phyloP scores from a whole-genome alignment of 2,329 filamentous ascomycete species.

The Aureobasidium melanogenum region DNA sequence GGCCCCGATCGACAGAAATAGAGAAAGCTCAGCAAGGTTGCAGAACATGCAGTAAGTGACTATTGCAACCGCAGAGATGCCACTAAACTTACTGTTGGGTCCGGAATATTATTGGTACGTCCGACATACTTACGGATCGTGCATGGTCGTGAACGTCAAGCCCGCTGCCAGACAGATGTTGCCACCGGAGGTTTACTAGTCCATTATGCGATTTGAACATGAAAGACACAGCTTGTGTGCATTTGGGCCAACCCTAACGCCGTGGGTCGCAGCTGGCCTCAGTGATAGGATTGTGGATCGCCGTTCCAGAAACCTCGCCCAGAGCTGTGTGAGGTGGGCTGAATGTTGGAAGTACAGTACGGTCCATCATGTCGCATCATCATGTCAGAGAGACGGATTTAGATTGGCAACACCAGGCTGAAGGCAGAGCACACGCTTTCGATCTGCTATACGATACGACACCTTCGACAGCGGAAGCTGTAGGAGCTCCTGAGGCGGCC shows the following conservation, averaged over 20 bases:
- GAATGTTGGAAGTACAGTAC: not conserved
- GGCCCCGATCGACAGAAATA: conserved; percentile 11
- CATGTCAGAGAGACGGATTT: conserved; percentile 2
- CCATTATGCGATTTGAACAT: conserved; percentile 10
- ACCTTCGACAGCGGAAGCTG: not conserved
- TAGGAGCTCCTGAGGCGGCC: conserved; percentile 3
- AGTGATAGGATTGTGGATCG: not conserved
- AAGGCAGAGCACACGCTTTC: not conserved
- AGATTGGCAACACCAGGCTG: conserved; percentile 1
- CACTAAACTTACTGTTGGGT: conserved; percentile 9
- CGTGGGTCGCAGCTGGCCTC: not conserved
- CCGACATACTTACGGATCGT: conserved; percentile 3
- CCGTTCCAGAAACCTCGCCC: not conserved
- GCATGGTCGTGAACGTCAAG: conserved; percentile 9
- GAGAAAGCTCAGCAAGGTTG: conserved; percentile 11
- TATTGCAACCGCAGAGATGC: conserved; percentile 6
- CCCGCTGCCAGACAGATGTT: not conserved
- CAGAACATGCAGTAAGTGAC: conserved; percentile 4
- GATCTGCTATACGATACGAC: not conserved
- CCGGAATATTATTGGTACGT: conserved; percentile 9
- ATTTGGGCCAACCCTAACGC: not conserved
- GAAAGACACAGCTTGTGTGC: not conserved
- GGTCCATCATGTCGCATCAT: conserved; percentile 1
- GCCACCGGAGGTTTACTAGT: conserved; percentile 11
- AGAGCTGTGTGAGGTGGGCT: not conserved